These are phyloP conservation scores for Capsicum pubescens DNA, from an alignment of 257 asterid genomes.

Conservation along the genomic window DNA sequence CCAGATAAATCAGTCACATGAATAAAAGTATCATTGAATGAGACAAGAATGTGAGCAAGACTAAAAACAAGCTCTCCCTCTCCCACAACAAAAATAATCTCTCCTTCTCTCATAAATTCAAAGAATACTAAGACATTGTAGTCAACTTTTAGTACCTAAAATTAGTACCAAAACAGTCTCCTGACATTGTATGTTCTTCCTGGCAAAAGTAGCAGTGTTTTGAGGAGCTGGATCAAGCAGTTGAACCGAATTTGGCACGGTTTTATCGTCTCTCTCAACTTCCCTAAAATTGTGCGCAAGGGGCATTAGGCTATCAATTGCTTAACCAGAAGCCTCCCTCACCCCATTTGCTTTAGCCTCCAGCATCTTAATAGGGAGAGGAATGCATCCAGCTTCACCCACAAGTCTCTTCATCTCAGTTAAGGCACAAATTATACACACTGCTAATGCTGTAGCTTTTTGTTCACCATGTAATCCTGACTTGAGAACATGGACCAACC, in stretches of 20 bases:
- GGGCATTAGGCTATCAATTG: slow-evolving; percentile 62
- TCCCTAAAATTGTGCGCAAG: slow-evolving; percentile 62
- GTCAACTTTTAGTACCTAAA: too few relatives aligned
- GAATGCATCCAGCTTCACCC: slow-evolving; percentile 81
- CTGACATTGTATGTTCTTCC: too few relatives aligned
- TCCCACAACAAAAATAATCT: too few relatives aligned
- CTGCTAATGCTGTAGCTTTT: slow-evolving; percentile 76
- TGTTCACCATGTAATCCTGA: slow-evolving; percentile 72
- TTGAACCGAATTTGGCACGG: slow-evolving; percentile 83
- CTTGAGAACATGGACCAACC: slow-evolving; percentile 73
- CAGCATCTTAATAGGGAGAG: slow-evolving; percentile 70
- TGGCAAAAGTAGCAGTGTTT: slow-evolving; percentile 50
- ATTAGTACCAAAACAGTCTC: too few relatives aligned
- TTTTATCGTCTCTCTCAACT: slow-evolving; percentile 63
- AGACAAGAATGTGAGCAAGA: too few relatives aligned
- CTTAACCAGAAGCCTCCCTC: slow-evolving; percentile 82
- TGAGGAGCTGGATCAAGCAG: slow-evolving; percentile 82
- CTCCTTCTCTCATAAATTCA: too few relatives aligned
- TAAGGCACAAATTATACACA: slow-evolving; percentile 56
- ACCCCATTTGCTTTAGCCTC: slow-evolving; percentile 61
- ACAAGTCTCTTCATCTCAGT: slow-evolving; percentile 58
- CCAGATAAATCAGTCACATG: too few relatives aligned
- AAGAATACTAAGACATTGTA: too few relatives aligned
- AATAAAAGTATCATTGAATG: too few relatives aligned
- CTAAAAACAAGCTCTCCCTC: too few relatives aligned